Base-by-base conservation (phyloP, 371 early-diverging fungal species). In the Syncephalastrum racemosum region DNA sequence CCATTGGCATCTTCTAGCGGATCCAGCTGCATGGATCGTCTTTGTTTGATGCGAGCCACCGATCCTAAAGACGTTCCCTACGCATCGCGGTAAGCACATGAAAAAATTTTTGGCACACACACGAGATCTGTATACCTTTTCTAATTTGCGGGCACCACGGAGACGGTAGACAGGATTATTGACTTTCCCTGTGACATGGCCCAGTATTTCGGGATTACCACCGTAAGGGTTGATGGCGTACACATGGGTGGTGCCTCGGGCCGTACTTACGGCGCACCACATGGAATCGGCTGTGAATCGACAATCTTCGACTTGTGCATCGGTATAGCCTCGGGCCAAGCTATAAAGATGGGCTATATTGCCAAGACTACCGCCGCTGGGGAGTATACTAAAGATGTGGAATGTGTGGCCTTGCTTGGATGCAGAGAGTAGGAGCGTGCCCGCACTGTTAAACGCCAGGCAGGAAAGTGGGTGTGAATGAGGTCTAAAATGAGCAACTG, bases 241-340 rank as follows among this genome's bases (percentile, higher is more conserved):
- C 40, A 89, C 65, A 64, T 89, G 93, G 0, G 90, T 89, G 0
- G 93, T 93, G 4, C 93, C 93, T 50, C 87, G 72, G 1, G 86
- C 83, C 2, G 91, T 91, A 27, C 82, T 88, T 16, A 87, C 88
- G 0, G 86, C 86, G 46, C 89, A 81, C 93, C 93, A 93, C 42
- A 79, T 79, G 19, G 87, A 86, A 57, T 91, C 90, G n/a, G 70
- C 59, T 15, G 86, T 87, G 60, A 88, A 89, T 16, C 82, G 75
- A 46, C 88, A 81, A 53, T 87, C 83, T 55, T 88, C 89, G 14
- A 93, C 84, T 18, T 75, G 81, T 4, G 91, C 93, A 60, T 85
- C 82, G 0, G 92, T 91, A 55, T 84, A 87, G 7, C 93, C 93
- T 18, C 93, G 84, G 0, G 87, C 79, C 41, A 91, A 77, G 48